Evolutionary conservation across 441 rosid species (phyloP).

Genomic region (Pelargonium australe): DNA sequence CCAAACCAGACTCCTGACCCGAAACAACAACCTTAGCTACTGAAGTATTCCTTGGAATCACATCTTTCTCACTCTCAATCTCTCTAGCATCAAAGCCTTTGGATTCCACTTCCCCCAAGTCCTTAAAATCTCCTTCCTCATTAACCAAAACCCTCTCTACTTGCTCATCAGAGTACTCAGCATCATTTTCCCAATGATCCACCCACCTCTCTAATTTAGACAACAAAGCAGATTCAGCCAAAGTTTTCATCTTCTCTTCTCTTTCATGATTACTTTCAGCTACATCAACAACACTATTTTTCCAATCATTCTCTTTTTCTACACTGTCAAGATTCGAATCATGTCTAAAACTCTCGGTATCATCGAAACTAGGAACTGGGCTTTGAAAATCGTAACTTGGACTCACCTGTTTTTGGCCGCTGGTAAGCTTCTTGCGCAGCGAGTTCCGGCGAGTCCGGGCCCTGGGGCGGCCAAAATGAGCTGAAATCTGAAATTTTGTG

Average conservation of each 20-base stretch:
- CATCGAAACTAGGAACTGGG: constrained; percentile 6
- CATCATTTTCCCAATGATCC: constrained; percentile 45
- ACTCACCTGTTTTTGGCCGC: constrained; percentile 47
- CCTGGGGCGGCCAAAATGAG: constrained; percentile 46
- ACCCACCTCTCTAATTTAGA: constrained; percentile 64
- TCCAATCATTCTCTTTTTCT: constrained; percentile 14
- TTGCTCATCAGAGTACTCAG: no score
- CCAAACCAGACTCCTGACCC: constrained; percentile 32
- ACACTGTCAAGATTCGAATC: constrained; percentile 17
- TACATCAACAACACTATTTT: constrained; percentile 10
- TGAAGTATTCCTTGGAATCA: constrained; percentile 57
- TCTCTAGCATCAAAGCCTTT: constrained; percentile 47
- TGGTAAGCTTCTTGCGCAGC: constrained; percentile 57
- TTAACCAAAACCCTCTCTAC: no score
- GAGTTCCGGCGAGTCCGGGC: constrained; percentile 48
- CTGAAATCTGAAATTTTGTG: constrained; percentile 36
- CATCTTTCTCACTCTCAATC: constrained; percentile 55
- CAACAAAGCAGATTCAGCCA: constrained; percentile 45
- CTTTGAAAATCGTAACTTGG: constrained; percentile 27
- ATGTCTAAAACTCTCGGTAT: constrained; percentile 11
- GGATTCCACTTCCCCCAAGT: constrained; percentile 30
- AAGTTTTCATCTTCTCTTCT: constrained; percentile 26
- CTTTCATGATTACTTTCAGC: constrained; percentile 19
- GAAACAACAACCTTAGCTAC: constrained; percentile 57
- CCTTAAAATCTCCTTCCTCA: constrained; percentile 25